phyloP scores from a whole-genome alignment of 2,329 filamentous ascomycete genomes.

The Fusarium dlaminii region DNA sequence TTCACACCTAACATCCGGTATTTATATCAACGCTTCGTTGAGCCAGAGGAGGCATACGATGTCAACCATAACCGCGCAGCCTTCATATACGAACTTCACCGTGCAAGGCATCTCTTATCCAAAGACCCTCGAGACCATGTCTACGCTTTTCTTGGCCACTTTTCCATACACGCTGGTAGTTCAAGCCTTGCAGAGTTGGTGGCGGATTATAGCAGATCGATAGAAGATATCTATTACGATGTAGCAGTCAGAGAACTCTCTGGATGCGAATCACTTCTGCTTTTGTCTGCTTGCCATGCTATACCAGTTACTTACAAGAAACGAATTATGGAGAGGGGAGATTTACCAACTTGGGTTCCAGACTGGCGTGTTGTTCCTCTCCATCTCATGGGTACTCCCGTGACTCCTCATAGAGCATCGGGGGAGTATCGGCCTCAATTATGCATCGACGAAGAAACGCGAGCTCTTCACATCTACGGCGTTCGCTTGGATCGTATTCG shows the following conservation, averaged over 20 bases:
- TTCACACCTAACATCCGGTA: constrained; percentile 48
- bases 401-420: constrained; percentile 45
- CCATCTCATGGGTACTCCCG: constrained; percentile 47
- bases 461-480: constrained; percentile 43
- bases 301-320: constrained; percentile 22
- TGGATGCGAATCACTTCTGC: constrained; percentile 42
- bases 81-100: constrained; percentile 50
- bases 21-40: constrained; percentile 46
- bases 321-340: background rate
- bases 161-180: constrained; percentile 41
- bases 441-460: constrained; percentile 36
- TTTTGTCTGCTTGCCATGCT: constrained; percentile 45
- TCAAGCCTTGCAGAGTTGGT: constrained; percentile 35
- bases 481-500: constrained; percentile 42
- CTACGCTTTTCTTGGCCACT: constrained; percentile 51
- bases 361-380: constrained; percentile 49
- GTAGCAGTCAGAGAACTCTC: constrained; percentile 45
- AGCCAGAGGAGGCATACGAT: constrained; percentile 42
- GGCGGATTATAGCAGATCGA: constrained; percentile 44
- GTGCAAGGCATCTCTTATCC: constrained; percentile 46
- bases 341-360: constrained; percentile 50
- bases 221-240: constrained; percentile 48
- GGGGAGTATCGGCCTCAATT: constrained; percentile 42
- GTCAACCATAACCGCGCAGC: constrained; percentile 45
- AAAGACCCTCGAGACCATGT: constrained; percentile 49